Evolutionary conservation across 2,329 filamentous ascomycete genomes (phyloP).

Genomic region (Colletotrichum chrysophilum): DNA sequence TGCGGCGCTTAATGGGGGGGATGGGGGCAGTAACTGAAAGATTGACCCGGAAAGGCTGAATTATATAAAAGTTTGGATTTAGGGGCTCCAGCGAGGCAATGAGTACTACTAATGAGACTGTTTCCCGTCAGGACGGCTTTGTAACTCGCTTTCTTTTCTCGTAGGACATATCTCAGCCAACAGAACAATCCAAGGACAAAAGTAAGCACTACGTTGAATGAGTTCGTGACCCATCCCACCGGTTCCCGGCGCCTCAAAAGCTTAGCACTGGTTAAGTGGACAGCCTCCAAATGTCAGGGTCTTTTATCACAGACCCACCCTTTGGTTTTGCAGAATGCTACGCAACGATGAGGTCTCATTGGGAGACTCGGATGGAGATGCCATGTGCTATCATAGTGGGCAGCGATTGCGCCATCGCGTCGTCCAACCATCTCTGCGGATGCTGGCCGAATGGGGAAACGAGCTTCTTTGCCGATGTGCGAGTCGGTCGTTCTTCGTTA

Average conservation of each 20-base stretch:
- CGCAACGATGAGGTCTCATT: not conserved
- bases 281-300: not conserved
- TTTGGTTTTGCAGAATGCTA: not conserved
- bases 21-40: not conserved
- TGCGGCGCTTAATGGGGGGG: not conserved
- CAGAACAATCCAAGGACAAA: not conserved
- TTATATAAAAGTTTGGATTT: constrained; percentile 12
- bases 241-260: not conserved
- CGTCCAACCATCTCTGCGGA: constrained; percentile 7
- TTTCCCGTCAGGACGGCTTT: not conserved
- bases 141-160: not conserved
- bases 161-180: not conserved
- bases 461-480: not conserved
- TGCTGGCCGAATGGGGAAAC: not conserved
- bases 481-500: not conserved
- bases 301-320: not conserved
- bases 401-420: constrained; percentile 13
- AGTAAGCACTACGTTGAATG: not conserved
- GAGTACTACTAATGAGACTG: not conserved
- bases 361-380: not conserved
- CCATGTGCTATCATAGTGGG: constrained; percentile 14
- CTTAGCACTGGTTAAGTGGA: not conserved
- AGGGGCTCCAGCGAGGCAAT: not conserved
- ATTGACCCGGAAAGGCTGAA: not conserved
- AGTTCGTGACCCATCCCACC: not conserved